Conservation (phyloP, 1,284 basidiomycete species). For the Naganishia sp. region DNA sequence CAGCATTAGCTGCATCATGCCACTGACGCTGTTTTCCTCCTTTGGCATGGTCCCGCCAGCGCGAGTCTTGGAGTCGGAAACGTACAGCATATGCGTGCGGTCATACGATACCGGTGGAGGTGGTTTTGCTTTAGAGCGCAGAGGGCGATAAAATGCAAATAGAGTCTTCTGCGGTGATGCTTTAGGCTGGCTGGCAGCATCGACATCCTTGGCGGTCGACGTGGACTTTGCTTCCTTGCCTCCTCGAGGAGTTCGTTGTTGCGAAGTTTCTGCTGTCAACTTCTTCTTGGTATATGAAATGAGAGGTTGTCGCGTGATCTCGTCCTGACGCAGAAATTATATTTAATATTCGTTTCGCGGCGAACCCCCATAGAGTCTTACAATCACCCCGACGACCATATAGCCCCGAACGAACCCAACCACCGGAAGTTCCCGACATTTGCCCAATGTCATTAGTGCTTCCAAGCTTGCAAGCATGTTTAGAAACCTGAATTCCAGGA, state of each 20-base stretch:
- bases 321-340: conserved; percentile 56
- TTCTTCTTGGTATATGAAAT: conserved; percentile 11
- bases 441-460: conserved; percentile 58
- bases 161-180: conserved; percentile 37
- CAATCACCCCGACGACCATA: conserved; percentile 66
- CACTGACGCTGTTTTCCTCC: conserved; percentile 64
- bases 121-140: conserved; percentile 29
- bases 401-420: conserved; percentile 65
- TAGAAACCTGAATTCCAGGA: conserved; percentile 57
- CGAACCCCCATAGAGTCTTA: conserved; percentile 45
- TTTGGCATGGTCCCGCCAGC: conserved; percentile 60
- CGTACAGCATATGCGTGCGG: conserved; percentile 55
- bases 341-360: background rate
- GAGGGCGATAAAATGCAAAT: conserved; percentile 44
- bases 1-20: conserved; percentile 79
- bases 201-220: conserved; percentile 30
- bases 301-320: conserved; percentile 53
- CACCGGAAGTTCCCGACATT: conserved; percentile 69
- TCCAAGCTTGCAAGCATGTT: conserved; percentile 64
- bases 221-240: conserved; percentile 1
- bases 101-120: conserved; percentile 8
- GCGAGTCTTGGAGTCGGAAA: conserved; percentile 79
- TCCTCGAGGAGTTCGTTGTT: background rate
- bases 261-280: background rate
- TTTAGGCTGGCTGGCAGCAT: conserved; percentile 33